Conservation (phyloP, 1,284 basidiomycete genomes). For the Sphaerobolus stellatus region DNA sequence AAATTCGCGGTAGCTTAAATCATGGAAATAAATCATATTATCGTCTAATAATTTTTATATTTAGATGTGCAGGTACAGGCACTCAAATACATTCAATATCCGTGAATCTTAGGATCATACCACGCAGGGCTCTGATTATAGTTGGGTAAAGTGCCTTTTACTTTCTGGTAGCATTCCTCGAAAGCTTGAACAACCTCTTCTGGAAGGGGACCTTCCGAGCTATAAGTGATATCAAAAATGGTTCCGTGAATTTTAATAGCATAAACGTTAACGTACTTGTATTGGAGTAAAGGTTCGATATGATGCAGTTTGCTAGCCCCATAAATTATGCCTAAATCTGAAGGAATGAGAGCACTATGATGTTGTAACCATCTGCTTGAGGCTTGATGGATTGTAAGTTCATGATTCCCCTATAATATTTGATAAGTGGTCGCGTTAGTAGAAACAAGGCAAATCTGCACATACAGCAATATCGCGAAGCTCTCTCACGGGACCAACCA, state of each 20-base stretch:
- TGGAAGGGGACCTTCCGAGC: slow-evolving; percentile 51
- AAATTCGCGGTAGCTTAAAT: no score
- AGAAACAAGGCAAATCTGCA: background rate
- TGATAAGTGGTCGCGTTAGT: background rate
- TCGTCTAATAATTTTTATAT: no score
- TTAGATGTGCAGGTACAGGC: no score
- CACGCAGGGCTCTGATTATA: no score
- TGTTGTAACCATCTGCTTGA: slow-evolving; percentile 47
- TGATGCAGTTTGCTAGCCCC: slow-evolving; percentile 41
- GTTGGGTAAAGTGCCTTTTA: no score
- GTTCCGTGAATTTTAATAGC: background rate
- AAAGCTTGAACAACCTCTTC: slow-evolving; percentile 49
- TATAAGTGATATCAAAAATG: background rate
- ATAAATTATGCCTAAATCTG: slow-evolving; percentile 42
- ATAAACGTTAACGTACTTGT: slow-evolving; percentile 20
- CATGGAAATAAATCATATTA: no score
- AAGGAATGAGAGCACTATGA: slow-evolving; percentile 42
- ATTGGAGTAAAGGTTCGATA: slow-evolving; percentile 37
- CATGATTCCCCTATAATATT: slow-evolving; percentile 36
- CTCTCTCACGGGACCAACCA: slow-evolving; percentile 43
- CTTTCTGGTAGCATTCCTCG: no score
- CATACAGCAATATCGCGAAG: slow-evolving; percentile 40
- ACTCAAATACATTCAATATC: no score
- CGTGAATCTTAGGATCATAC: no score
- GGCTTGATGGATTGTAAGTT: slow-evolving; percentile 42